Evolutionary conservation across 2,329 filamentous ascomycete species (phyloP).

Genomic region (Leptographium galeiforme): DNA sequence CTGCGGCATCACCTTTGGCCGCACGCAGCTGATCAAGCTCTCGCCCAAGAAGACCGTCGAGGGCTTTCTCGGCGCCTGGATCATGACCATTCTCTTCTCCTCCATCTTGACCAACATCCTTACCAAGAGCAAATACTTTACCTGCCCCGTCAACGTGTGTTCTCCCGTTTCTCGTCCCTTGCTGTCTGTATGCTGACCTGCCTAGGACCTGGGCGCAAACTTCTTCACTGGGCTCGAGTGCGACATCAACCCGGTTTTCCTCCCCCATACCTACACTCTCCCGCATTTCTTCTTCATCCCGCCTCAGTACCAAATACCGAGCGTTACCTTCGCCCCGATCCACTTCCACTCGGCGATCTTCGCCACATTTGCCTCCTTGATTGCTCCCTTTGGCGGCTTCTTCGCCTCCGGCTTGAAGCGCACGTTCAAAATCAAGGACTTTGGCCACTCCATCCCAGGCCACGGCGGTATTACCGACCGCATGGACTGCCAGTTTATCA

Average conservation of each 20-base stretch:
- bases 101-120: constrained; percentile 70
- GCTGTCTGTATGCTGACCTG: not conserved
- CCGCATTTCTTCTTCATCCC: constrained; percentile 60
- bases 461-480: constrained; percentile 97
- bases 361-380: constrained; percentile 87
- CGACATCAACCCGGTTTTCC: constrained; percentile 82
- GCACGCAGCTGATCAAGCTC: constrained; percentile 92
- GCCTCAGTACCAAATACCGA: constrained; percentile 37
- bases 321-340: constrained; percentile 70
- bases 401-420: constrained; percentile 96
- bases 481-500: constrained; percentile 99
- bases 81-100: constrained; percentile 84
- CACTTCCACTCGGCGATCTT: constrained; percentile 87
- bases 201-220: constrained; percentile 74
- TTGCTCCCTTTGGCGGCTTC: constrained; percentile 95
- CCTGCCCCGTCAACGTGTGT: constrained; percentile 79
- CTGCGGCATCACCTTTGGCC: constrained; percentile 91
- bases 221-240: constrained; percentile 84
- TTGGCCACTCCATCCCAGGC: constrained; percentile 93
- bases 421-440: constrained; percentile 99
- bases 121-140: constrained; percentile 90
- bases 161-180: not conserved
- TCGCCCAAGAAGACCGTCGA: constrained; percentile 99
- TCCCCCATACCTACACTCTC: constrained; percentile 60
- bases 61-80: constrained; percentile 91